Conservation (phyloP, 805 yeast species). For the Cyberlindnera euphorbiiphila region DNA sequence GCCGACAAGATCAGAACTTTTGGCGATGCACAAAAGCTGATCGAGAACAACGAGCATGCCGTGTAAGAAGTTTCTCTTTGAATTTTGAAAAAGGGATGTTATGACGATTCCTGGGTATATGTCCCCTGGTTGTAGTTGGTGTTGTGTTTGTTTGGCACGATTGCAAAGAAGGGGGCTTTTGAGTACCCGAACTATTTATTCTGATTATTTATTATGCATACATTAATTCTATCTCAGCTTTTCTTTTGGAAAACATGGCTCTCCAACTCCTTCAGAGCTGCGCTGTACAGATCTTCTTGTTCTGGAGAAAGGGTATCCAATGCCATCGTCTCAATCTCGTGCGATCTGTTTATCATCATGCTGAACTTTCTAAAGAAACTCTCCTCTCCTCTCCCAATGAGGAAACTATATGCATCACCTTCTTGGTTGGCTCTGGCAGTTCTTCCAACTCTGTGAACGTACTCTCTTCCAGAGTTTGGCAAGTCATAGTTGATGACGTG, state of each 20-base stretch:
- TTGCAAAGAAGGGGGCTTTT: no score
- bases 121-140: no score
- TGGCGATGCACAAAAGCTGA: slow-evolving; percentile 79
- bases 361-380: slow-evolving; percentile 55
- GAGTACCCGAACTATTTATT: slow-evolving; percentile 12
- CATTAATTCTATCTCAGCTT: background rate
- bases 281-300: slow-evolving; percentile 39
- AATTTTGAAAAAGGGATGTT: no score
- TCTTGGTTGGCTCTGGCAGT: slow-evolving; percentile 86
- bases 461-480: slow-evolving; percentile 85
- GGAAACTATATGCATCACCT: slow-evolving; percentile 73
- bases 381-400: slow-evolving; percentile 75
- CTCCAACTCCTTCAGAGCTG: slow-evolving; percentile 42
- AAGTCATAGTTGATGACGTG: slow-evolving; percentile 87
- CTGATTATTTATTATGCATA: slow-evolving; percentile 8
- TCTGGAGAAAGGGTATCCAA: slow-evolving; percentile 17
- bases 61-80: slow-evolving; percentile 11
- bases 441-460: slow-evolving; percentile 94
- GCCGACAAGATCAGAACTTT: slow-evolving; percentile 86
- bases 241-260: slow-evolving; percentile 32
- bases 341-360: slow-evolving; percentile 49
- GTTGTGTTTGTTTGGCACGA: no score
- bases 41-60: slow-evolving; percentile 33
- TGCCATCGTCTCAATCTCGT: slow-evolving; percentile 34
- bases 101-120: no score